phyloP scores from a whole-genome alignment of 306 rosid genomes.

The Cucurbita moschata region DNA sequence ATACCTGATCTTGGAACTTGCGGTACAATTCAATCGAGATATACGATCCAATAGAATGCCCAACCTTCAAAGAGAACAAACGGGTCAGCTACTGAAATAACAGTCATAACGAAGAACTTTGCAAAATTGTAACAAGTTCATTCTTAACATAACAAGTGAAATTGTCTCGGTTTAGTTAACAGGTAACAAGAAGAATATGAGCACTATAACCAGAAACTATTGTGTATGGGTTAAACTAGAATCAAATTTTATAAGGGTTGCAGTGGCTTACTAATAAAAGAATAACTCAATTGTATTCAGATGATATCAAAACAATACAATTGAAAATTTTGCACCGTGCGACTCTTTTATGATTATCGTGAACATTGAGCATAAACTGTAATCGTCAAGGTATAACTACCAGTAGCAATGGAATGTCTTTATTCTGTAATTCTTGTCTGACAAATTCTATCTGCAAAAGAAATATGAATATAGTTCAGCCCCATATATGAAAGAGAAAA shows the following conservation, averaged over 20 bases:
- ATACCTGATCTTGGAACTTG: conserved; percentile 51
- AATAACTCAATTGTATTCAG: neutral
- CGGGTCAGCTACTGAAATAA: neutral
- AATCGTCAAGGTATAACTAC: conserved; percentile 25
- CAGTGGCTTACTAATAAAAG: neutral
- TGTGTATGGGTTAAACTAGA: neutral
- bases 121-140: neutral
- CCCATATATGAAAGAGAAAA: neutral
- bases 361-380: conserved; percentile 2
- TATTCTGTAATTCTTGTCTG: conserved; percentile 45
- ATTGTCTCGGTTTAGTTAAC: neutral
- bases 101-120: neutral
- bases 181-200: neutral
- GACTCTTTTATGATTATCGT: neutral
- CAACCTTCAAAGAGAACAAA: conserved; percentile 37
- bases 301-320: neutral
- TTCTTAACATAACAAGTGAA: neutral
- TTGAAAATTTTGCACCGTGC: neutral
- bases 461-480: neutral
- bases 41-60: conserved; percentile 85
- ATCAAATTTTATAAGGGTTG: neutral
- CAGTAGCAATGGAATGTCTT: conserved; percentile 60
- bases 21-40: conserved; percentile 45
- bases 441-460: conserved; percentile 56
- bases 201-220: neutral